Conservation (phyloP, 1,284 basidiomycete genomes). For the Volvariella volvacea region DNA sequence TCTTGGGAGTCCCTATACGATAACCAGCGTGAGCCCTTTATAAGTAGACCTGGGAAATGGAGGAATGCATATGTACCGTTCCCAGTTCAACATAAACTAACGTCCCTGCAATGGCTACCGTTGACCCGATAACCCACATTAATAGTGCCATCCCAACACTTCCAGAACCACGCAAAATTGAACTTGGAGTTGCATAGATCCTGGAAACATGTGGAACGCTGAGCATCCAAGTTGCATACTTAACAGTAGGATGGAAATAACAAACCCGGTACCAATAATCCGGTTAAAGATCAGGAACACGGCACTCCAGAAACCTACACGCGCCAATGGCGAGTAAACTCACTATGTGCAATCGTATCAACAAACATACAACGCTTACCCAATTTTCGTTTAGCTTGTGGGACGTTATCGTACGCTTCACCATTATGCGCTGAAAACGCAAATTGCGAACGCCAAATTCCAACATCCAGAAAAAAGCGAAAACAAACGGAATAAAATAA, state of each 20-base stretch:
- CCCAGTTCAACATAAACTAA: conserved; percentile 73
- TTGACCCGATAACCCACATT: conserved; percentile 67
- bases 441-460: no score
- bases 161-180: conserved; percentile 55
- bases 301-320: conserved; percentile 32
- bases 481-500: not conserved
- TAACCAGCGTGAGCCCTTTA: not conserved
- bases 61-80: conserved; percentile 43
- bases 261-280: no score
- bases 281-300: no score
- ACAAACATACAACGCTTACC: conserved; percentile 3
- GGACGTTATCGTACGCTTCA: conserved; percentile 7
- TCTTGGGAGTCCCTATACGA: conserved; percentile 49
- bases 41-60: not conserved
- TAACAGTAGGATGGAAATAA: conserved; percentile 71
- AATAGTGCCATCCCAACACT: conserved; percentile 31
- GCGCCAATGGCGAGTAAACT: no score
- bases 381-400: conserved; percentile 1
- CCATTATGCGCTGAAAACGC: not conserved
- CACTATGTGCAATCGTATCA: no score
- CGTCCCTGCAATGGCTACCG: conserved; percentile 56
- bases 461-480: not conserved
- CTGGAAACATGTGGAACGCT: conserved; percentile 25
- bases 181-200: conserved; percentile 70
- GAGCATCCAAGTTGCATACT: conserved; percentile 54